These are phyloP conservation scores for Phytophthora nicotianae DNA, from an alignment of 352 stramenopile genomes.

Conservation along the genomic window DNA sequence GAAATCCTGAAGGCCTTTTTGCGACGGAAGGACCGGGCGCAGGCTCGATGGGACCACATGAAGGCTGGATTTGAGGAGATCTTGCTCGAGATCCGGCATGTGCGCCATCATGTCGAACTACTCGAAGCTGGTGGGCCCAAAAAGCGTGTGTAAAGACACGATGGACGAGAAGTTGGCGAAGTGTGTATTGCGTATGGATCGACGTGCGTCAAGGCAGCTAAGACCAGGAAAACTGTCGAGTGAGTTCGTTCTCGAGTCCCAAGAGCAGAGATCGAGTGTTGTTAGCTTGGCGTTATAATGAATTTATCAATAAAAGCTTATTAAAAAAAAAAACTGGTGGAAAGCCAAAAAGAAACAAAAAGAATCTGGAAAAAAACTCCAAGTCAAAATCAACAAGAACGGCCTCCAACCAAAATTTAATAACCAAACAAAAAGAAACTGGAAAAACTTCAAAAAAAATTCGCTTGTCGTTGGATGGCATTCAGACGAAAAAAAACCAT, in stretches of 20 bases:
- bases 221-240: slow-evolving; percentile 1
- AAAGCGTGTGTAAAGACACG: slow-evolving; percentile 8
- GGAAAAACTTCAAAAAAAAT: too few relatives aligned
- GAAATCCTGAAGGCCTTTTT: slow-evolving; percentile 60
- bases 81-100: slow-evolving; percentile 63
- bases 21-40: slow-evolving; percentile 41
- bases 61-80: slow-evolving; percentile 62
- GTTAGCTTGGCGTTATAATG: slow-evolving; percentile 2
- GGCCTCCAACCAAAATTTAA: too few relatives aligned
- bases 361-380: too few relatives aligned
- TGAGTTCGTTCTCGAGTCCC: slow-evolving; percentile 2
- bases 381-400: too few relatives aligned
- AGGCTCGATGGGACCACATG: slow-evolving; percentile 48
- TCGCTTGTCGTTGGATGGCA: too few relatives aligned
- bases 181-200: slow-evolving; percentile 15
- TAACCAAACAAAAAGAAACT: too few relatives aligned
- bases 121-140: slow-evolving; percentile 43
- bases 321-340: too few relatives aligned
- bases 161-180: not conserved
- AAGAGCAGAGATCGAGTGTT: not conserved
- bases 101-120: slow-evolving; percentile 58
- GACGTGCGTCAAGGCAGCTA: slow-evolving; percentile 9
- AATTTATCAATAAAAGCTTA: slow-evolving; percentile 19
- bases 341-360: too few relatives aligned
- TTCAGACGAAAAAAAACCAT: too few relatives aligned